Evolutionary conservation across 2,329 filamentous ascomycete genomes (phyloP), one percentile per base, ranked within the genome.

Genomic region (Orbilia quercus): DNA sequence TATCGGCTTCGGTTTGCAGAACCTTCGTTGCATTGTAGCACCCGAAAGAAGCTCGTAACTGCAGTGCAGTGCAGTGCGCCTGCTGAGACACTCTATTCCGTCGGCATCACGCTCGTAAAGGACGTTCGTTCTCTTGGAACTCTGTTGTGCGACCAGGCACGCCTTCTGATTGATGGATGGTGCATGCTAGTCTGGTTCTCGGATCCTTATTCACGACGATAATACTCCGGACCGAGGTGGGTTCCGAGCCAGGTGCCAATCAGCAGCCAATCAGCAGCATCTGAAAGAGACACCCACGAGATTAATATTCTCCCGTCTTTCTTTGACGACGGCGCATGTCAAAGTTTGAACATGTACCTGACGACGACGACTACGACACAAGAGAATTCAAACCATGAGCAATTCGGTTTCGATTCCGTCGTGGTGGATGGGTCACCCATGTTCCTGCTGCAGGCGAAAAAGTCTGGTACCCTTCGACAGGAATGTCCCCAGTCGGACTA

Each of bases 211-310:
- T 31, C 28, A 50, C 4, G 7, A 66, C 62, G 62, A 66, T 25
- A 66, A 66, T 66, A 58, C 23, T 16, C 62, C 62, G 62, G 62
- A 51, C 62, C 62, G 62, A 66, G 53, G 51, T 66, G 62, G 62
- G 51, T 44, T 66, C 62, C 62, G 62, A 66, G 38, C 28, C 28
- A 44, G 22, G 14, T 28, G 57, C 40, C 36, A 47, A 55, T 44
- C 40, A 28, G 51, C 40, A 65, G 50, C 62, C 53, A 66, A 66
- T 58, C 44, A 65, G 7, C 23, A 23, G 31, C 16, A 55, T 22
- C 11, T 55, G 38, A 25, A 48, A 57, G 40, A 65, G 40, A 57
- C 25, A 44, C 36, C 36, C 51, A 12, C 14, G 31, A 20, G 31
- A 7, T 12, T 22, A 16, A 7, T 12, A n/a, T 18, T 47, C 48